Evolutionary conservation across 2,329 filamentous ascomycete genomes (phyloP), one percentile per base, ranked within the genome.

Genomic region (Grosmannia clavigera): DNA sequence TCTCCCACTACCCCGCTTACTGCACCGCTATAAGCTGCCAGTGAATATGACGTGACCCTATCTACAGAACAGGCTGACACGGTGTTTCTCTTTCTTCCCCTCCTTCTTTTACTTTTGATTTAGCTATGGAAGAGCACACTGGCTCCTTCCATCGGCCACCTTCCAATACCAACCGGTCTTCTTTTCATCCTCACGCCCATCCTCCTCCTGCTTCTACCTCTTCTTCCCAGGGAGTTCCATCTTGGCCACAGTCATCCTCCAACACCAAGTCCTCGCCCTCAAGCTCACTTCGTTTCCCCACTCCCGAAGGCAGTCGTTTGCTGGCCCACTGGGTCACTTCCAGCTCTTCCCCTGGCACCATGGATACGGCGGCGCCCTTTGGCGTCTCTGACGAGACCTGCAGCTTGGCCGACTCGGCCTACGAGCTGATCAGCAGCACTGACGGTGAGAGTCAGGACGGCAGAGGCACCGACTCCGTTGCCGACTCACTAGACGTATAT

Each of bases 281-380:
- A n/a, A 58, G 50, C 12, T 51, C 74, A 33, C 74, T 84, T 54
- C 78, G 80, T 61, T 84, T 84, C 60, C 81, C 81, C 60, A 75
- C 73, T 52, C 81, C 81, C 0, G 75, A 78, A 66, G 81, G 79
- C 58, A 83, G 77, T 64, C 74, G 75, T 60, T 73, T 76, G 57
- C 78, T 84, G 50, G 81, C 81, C 66, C 78, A 80, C 74, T 84
- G 81, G 81, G 74, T 84, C 56, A 81, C 79, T 7, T 77, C 75
- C 58, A 83, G 80, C 66, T 76, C 80, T 35, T 48, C 57, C 4
- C 31, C 62, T 27, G 55, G 57, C 38, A 57, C 58, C 14, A 46
- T 48, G 19, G 25, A 55, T 43, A 53, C 43, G 64, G 81, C 82
- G 78, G 75, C 74, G 64, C 70, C 75, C 27, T 71, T 72, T 46